These are phyloP conservation scores for Passiflora organensis DNA, from an alignment of 345 rosid species.

Conservation along the genomic window DNA sequence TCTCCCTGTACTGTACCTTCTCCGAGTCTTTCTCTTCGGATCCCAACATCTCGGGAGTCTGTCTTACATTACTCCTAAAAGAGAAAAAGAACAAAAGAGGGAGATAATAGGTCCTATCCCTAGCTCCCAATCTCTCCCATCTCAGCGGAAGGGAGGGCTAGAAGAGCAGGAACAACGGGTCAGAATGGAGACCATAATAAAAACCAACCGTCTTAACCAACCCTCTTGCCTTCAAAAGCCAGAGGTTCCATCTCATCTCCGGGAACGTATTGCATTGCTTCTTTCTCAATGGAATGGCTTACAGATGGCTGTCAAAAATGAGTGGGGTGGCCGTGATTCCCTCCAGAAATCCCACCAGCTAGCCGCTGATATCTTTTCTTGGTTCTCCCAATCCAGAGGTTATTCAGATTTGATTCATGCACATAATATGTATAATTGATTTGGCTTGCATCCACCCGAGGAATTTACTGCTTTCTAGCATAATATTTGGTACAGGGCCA, in stretches of 20 bases:
- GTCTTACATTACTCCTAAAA: too few relatives aligned
- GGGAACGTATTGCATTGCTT: conserved; percentile 37
- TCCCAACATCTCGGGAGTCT: conserved; percentile 22
- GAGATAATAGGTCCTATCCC: neutral
- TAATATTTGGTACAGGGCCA: conserved; percentile 25
- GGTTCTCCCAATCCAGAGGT: conserved; percentile 55
- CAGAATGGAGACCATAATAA: conserved; percentile 16
- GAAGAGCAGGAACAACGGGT: conserved; percentile 5
- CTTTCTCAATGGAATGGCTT: conserved; percentile 72
- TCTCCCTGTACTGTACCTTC: too few relatives aligned
- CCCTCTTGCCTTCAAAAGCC: conserved; percentile 16
- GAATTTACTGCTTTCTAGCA: neutral
- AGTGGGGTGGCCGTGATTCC: conserved; percentile 78
- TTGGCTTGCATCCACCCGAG: too few relatives aligned
- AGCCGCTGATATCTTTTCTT: conserved; percentile 38
- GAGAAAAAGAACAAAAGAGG: neutral
- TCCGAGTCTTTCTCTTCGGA: conserved; percentile 8
- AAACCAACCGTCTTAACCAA: neutral
- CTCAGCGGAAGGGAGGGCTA: conserved; percentile 2
- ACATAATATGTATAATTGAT: too few relatives aligned
- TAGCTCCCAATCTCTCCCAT: neutral
- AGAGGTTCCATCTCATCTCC: conserved; percentile 24
- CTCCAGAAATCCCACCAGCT: conserved; percentile 44
- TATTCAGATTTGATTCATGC: neutral
- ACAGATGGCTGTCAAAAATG: conserved; percentile 68